Conservation (phyloP, 192 early-diverging fungal species). For the Umbelopsis sp. region DNA sequence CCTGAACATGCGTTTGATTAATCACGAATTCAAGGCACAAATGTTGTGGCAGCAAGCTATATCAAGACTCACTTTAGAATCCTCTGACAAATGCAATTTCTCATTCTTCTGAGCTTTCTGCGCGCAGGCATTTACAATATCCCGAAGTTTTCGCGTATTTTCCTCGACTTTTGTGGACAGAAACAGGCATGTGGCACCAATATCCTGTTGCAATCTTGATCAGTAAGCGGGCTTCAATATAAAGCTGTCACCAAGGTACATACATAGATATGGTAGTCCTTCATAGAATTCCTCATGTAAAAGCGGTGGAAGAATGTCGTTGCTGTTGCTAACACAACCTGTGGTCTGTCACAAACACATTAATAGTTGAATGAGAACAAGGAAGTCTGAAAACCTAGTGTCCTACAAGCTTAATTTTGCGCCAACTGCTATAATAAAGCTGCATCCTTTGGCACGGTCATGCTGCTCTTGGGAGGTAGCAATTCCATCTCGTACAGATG, state of each 20-base stretch:
- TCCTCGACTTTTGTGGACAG: conserved; percentile 65
- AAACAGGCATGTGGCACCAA: conserved; percentile 64
- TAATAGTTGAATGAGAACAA: neutral
- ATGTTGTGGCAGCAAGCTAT: neutral
- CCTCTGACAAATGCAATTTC: conserved; percentile 31
- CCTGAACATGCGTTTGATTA: conserved; percentile 29
- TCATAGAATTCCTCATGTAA: conserved; percentile 74
- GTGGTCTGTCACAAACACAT: conserved; percentile 42
- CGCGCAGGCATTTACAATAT: conserved; percentile 52
- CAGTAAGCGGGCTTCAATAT: neutral
- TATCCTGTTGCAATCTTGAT: conserved; percentile 44
- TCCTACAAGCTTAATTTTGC: conserved; percentile 49
- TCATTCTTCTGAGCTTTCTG: conserved; percentile 57
- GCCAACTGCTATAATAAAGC: conserved; percentile 52
- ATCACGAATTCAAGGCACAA: neutral
- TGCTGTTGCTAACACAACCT: conserved; percentile 61
- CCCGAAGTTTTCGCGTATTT: conserved; percentile 54
- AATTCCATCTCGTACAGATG: conserved; percentile 52
- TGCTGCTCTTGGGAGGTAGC: conserved; percentile 56
- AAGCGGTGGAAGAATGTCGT: conserved; percentile 76
- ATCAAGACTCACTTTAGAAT: conserved; percentile 35
- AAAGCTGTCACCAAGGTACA: conserved; percentile 25
- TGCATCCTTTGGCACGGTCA: conserved; percentile 58
- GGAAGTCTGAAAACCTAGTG: neutral
- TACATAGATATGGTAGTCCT: conserved; percentile 67